phyloP scores from a whole-genome alignment of 129 eudicot species.

The Artemisia argyi region DNA sequence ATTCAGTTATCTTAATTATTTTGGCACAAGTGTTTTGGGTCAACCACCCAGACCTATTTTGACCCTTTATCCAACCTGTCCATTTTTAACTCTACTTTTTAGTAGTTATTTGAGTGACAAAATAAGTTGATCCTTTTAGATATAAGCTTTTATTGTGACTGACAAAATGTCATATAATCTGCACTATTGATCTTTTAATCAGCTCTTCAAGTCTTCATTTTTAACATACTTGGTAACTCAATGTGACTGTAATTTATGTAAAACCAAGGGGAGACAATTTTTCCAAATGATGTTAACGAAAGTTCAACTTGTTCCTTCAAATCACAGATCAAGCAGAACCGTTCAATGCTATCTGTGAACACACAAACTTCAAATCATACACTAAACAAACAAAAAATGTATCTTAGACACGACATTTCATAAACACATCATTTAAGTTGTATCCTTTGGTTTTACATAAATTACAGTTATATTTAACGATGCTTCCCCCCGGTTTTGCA shows the following conservation, averaged over 20 bases:
- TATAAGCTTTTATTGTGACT: neutral
- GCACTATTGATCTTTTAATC: slow-evolving; percentile 1
- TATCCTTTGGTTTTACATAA: slow-evolving; percentile 48
- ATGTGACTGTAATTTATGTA: no score
- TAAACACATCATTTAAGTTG: no score
- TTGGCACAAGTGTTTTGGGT: no score
- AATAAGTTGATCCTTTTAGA: slow-evolving; percentile 7
- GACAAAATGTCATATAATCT: slow-evolving; percentile 6
- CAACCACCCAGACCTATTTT: no score
- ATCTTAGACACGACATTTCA: no score
- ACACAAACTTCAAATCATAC: slow-evolving; percentile 7
- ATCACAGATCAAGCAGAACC: slow-evolving; percentile 64
- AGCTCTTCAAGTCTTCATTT: no score
- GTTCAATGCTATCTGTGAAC: slow-evolving; percentile 47
- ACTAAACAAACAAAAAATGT: no score
- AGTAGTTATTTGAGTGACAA: neutral
- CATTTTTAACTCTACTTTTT: no score
- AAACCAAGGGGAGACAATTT: slow-evolving; percentile 53
- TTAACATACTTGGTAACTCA: slow-evolving; percentile 13
- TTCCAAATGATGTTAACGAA: slow-evolving; percentile 39
- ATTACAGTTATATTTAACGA: neutral
- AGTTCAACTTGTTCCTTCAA: slow-evolving; percentile 51
- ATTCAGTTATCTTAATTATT: no score
- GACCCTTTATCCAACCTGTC: no score
- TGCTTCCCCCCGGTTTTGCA: neutral